Evolutionary conservation across 1,284 basidiomycete genomes (phyloP), one percentile per base, ranked within the genome.

Genomic region (Cutaneotrichosporon mucoides): DNA sequence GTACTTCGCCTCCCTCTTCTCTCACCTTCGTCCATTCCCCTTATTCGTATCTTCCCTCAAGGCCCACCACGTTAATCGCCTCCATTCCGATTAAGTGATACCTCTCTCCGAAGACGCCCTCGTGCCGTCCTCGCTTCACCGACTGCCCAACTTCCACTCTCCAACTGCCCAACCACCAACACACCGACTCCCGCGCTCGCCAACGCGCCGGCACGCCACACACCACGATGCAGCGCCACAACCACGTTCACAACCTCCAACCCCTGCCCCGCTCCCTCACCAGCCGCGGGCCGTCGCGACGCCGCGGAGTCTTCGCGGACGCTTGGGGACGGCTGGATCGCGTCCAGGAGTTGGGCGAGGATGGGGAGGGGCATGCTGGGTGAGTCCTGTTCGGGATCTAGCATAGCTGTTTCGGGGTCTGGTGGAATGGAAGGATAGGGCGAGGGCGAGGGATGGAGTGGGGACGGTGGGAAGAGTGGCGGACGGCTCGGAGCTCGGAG

Each of bases 271-370:
- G 44, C 24, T 16, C 44, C 6, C 51, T 58, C 5, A 53, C 51
- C 8, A 45, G 36, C n/a, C 44, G 56, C 9, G 51, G 35, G 8
- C 15, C n/a, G 4, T 6, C 16, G 9, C 45, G 37, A 24, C 57
- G 50, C 10, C 56, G 52, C 1, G 37, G 40, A 11, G 42, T 53
- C 34, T 62, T 59, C 33, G 53, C 12, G 13, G 63, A 58, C 7
- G 62, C 67, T 35, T 76, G 74, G 74, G 54, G 59, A 5, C 66
- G 53, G 11, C 35, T 76, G 43, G 74, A 76, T 60, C 56, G 68
- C 11, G 72, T 73, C 4, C 73, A 76, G 61, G 70, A 71, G 11
- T 63, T 76, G 2, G 74, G 74, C 0, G 63, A 60, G 9, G 59
- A 60, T n/a, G 45, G 56, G 4, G 64, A 64, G 24, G 74, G 68